Percentiles rank a stretch among this genome's conserved stretches.
Evolutionary conservation across 768 basidiomycete species (phyloP).

Genomic region (Trametes cingulata): DNA sequence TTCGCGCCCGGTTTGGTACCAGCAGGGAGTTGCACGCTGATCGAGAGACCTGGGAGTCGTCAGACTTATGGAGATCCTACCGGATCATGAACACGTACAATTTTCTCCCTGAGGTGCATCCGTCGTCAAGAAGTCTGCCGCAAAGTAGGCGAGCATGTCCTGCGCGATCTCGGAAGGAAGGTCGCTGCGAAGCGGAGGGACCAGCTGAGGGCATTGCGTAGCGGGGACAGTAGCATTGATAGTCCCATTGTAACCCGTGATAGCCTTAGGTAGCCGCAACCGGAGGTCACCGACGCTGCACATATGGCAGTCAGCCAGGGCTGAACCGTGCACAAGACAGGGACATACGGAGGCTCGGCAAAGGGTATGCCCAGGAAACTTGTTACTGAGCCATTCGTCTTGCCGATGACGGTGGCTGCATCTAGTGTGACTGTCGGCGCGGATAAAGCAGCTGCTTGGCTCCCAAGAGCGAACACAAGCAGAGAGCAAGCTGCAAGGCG

Average conservation of each 20-base stretch:
- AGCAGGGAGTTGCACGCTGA: constrained; percentile 47
- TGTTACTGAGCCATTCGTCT: background rate
- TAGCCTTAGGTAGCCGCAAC: constrained; percentile 19
- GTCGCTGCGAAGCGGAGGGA: constrained; percentile 1
- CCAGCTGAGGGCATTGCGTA: constrained; percentile 42
- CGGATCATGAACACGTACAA: background rate
- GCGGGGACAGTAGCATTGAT: constrained; percentile 38
- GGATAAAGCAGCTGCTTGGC: too few species aligned
- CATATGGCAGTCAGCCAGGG: too few species aligned
- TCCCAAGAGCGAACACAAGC: too few species aligned
- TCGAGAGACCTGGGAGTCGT: constrained; percentile 40
- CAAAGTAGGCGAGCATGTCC: constrained; percentile 14
- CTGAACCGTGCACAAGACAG: too few species aligned
- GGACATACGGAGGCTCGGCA: constrained; percentile 1
- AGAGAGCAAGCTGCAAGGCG: too few species aligned
- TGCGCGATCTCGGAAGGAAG: constrained; percentile 23
- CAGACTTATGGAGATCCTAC: too few species aligned
- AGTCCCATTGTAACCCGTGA: constrained; percentile 31
- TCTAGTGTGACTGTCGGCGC: background rate
- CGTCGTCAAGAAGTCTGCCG: background rate
- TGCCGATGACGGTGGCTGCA: background rate
- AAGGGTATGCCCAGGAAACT: constrained; percentile 5
- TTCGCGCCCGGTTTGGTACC: constrained; percentile 38
- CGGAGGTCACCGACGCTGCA: constrained; percentile 29
- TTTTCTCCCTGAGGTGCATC: background rate